Evolutionary conservation across 2,329 filamentous ascomycete species (phyloP), one percentile per base, ranked within the genome.

Genomic region (Aureobasidium sp.): DNA sequence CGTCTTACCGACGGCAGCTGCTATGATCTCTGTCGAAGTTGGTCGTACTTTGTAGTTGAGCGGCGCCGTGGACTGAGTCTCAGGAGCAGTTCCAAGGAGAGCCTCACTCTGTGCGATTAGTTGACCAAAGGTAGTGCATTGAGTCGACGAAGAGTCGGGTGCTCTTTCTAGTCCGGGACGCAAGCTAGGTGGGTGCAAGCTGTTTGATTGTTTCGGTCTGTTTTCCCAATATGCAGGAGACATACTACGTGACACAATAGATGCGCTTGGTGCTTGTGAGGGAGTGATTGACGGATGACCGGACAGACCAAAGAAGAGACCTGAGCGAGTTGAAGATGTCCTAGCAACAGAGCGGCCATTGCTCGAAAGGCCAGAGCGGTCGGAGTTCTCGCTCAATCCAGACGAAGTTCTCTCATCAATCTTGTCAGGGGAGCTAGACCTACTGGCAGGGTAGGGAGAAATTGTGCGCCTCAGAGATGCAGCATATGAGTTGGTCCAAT

Each of bases 351-450:
- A 77, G 29, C 68, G 75, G 26, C 65, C 69, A 2, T 79, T 80
- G 0, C 75, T 64, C 2, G 80, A 81, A 0, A 77, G 64, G 44
- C 71, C 71, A 5, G 79, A 80, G 6, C 70, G 71, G 5, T 72
- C 71, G 26, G 81, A 83, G 9, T 73, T 73, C 13, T 84, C 82
- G 61, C 82, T 84, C 3, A 85, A 72, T 34, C 79, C 81, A 0
- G 82, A 85, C 3, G 76, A 76, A 2, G 82, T 85, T 23, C 82
- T 78, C 39, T 84, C 81, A 44, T 84, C 81, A 36, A 75, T 79
- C 64, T 80, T 82, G 2, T 79, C 76, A 0, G 80, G 78, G 1
- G 81, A 82, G 1, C 72, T 61, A 13, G 75, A 73, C 3, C 79
- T 48, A 17, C 50, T 56, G 29, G 41, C 41, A 23, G 60, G 60